Evolutionary conservation across 805 yeast species (phyloP).

Genomic region (Yamadazyma endophytica): DNA sequence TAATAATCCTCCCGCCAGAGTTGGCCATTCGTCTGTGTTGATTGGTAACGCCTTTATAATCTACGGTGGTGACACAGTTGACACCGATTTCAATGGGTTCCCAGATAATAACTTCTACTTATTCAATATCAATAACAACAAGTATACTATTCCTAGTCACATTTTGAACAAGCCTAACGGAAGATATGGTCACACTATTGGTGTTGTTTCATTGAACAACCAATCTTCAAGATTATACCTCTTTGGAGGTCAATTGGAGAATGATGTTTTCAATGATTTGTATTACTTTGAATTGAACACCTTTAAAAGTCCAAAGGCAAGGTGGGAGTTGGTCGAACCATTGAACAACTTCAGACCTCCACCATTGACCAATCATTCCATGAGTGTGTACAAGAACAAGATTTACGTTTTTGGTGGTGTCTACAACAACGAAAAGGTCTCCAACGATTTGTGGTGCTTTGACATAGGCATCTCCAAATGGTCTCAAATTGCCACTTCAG

Average conservation of each 20-base stretch:
- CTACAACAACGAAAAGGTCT: slow-evolving; percentile 62
- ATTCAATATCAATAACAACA: slow-evolving; percentile 54
- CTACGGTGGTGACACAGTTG: slow-evolving; percentile 95
- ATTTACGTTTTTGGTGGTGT: slow-evolving; percentile 89
- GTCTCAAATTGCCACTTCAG: slow-evolving; percentile 67
- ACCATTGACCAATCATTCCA: slow-evolving; percentile 86
- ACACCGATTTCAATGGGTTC: slow-evolving; percentile 66
- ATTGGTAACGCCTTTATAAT: slow-evolving; percentile 94
- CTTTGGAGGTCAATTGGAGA: slow-evolving; percentile 92
- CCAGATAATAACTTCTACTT: slow-evolving; percentile 89
- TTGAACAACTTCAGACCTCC: slow-evolving; percentile 55
- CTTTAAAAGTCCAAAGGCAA: slow-evolving; percentile 76
- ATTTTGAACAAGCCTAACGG: slow-evolving; percentile 71
- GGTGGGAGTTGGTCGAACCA: slow-evolving; percentile 74
- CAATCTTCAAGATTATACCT: slow-evolving; percentile 59
- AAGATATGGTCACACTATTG: slow-evolving; percentile 89
- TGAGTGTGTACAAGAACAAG: slow-evolving; percentile 73
- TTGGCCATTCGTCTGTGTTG: slow-evolving; percentile 88
- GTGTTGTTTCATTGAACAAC: slow-evolving; percentile 55
- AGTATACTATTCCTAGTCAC: slow-evolving; percentile 43
- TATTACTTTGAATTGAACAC: slow-evolving; percentile 83
- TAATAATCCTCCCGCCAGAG: slow-evolving; percentile 90
- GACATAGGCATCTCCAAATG: slow-evolving; percentile 68
- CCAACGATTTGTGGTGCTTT: slow-evolving; percentile 75
- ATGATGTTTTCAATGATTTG: slow-evolving; percentile 79